These are phyloP conservation scores for Solanum piurae DNA, from an alignment of 257 asterid genomes.

Conservation along the genomic window DNA sequence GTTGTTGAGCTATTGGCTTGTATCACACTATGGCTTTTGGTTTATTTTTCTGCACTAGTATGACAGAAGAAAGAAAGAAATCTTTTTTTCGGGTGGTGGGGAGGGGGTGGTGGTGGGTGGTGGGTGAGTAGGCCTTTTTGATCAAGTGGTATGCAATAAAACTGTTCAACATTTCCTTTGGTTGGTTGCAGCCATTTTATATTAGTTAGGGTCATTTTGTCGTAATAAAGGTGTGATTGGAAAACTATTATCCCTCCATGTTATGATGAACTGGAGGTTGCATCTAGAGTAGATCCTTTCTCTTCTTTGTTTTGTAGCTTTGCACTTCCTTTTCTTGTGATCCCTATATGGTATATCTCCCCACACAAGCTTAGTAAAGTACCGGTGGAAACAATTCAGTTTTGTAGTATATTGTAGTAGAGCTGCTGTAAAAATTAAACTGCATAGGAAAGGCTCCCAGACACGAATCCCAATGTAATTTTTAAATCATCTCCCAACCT, in stretches of 20 bases:
- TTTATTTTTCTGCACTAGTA: neutral
- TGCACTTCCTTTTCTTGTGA: neutral
- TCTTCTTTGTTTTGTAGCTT: neutral
- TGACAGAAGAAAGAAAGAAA: neutral
- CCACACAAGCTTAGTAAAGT: neutral
- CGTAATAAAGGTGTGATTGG: neutral
- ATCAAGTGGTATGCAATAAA: neutral
- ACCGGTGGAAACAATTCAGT: too few relatives aligned
- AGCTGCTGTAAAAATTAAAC: too few relatives aligned
- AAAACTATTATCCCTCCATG: neutral
- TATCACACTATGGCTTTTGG: neutral
- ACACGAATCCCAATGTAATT: too few relatives aligned
- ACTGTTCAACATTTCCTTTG: neutral
- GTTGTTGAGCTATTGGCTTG: neutral
- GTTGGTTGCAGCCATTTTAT: neutral
- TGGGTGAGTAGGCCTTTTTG: neutral
- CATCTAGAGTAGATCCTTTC: neutral
- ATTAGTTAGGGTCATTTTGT: neutral
- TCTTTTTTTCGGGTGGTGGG: neutral
- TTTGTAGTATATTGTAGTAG: too few relatives aligned
- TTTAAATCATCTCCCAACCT: too few relatives aligned
- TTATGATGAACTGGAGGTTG: neutral
- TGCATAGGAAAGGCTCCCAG: too few relatives aligned
- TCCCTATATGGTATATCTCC: neutral
- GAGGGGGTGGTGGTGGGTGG: neutral